Base-by-base conservation (phyloP, 2,329 filamentous ascomycete species). In the Fusarium guadeloupense region DNA sequence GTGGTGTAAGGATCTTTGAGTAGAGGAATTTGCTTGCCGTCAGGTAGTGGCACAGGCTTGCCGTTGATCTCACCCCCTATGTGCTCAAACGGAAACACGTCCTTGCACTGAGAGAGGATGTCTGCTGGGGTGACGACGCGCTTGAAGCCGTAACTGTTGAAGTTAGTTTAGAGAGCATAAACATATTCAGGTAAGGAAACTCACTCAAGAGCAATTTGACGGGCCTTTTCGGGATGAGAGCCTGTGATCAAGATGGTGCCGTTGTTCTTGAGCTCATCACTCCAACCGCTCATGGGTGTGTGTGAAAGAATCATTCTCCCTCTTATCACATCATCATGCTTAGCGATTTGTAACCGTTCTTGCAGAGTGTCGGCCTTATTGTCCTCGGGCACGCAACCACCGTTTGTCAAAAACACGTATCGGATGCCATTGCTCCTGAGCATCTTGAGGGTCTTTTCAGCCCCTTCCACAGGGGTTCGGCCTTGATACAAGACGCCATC, bases 361-460 rank as follows among this genome's bases (percentile, higher is more conserved):
- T 69, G 67, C 28, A 78, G 52, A 4, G 75, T 76, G 2, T 68
- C 69, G 10, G 64, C 73, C 52, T 77, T 77, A 35, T 68, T 71
- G 16, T 71, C 62, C 76, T 98, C 94, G 61, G 88, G 86, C 71
- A 90, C 92, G 54, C 95, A 95, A 35, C 95, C 95, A 67, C 95
- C 95, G 76, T 99, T 99, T 55, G 95, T 99, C 61, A 99, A 83
- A 28, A 99, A 86, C 69, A 99, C 94, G 78, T 96, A 98, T 12
- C 93, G 93, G 39, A 97, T 92, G 40, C 85, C 82, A 70, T 93
- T 83, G 40, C 83, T 77, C 67, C 93, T 87, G 17, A 98, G 87
- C 69, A 87, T 89, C 25, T 81, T 79, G 17, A 99, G 83, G 13
- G 93, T 85, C 70, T 91, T 83, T 2, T 86, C 81, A 2, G 95